phyloP scores from a whole-genome alignment of 2,329 filamentous ascomycete genomes.

The Neofusicoccum sp. region DNA sequence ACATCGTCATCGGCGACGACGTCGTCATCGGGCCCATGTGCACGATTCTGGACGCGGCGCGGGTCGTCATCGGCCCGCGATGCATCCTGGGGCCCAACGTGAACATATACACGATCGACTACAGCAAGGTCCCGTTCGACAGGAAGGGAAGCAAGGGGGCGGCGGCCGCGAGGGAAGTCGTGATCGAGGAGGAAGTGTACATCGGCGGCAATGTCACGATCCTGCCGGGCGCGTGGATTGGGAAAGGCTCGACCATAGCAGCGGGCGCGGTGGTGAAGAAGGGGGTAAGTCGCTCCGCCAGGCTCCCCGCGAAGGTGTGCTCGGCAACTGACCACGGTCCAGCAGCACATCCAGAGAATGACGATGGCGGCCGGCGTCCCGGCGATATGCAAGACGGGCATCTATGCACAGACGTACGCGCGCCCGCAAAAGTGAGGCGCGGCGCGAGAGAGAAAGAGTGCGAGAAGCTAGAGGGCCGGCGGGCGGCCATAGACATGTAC shows the following conservation, averaged over 20 bases:
- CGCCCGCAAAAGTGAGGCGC: background rate
- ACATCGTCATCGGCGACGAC: constrained; percentile 82
- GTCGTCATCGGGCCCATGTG: constrained; percentile 82
- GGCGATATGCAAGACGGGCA: constrained; percentile 22
- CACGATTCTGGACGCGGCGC: constrained; percentile 80
- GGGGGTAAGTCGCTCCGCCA: background rate
- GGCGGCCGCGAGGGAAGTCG: constrained; percentile 68
- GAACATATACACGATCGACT: constrained; percentile 75
- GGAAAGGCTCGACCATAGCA: constrained; percentile 53
- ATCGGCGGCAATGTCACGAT: constrained; percentile 64
- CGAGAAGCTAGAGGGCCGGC: background rate
- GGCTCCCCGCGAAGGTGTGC: background rate
- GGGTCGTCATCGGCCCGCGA: constrained; percentile 76
- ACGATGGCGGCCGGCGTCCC: constrained; percentile 50
- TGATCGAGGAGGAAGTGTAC: constrained; percentile 71
- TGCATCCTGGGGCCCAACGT: constrained; percentile 74
- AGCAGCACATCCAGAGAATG: constrained; percentile 46
- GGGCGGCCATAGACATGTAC: background rate
- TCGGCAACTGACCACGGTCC: constrained; percentile 18
- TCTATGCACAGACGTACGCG: background rate
- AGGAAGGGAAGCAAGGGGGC: constrained; percentile 72
- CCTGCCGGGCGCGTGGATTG: constrained; percentile 54
- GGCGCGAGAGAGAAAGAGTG: background rate
- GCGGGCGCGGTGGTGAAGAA: constrained; percentile 52
- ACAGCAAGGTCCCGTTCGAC: constrained; percentile 67